Evolutionary conservation across 768 basidiomycete species (phyloP).

Genomic region (Tulasnella sp.): DNA sequence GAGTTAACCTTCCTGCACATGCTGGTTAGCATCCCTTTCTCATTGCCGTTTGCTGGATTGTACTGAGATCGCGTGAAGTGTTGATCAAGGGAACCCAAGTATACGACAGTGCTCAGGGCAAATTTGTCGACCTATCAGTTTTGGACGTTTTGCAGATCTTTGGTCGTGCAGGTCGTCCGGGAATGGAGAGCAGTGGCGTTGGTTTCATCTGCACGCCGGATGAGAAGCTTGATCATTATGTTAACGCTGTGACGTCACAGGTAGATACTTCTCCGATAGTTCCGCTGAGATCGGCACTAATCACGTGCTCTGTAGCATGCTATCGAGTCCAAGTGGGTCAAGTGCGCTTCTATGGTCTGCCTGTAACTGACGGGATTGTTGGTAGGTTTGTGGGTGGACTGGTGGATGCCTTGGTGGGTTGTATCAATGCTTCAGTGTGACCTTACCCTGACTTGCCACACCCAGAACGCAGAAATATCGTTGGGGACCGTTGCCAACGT

Average conservation of each 20-base stretch:
- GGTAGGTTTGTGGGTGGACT: constrained; percentile 66
- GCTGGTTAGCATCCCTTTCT: constrained; percentile 45
- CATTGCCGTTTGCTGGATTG: neutral
- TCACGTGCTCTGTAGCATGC: constrained; percentile 46
- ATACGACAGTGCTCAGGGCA: constrained; percentile 81
- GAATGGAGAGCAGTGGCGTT: constrained; percentile 82
- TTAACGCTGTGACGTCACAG: constrained; percentile 78
- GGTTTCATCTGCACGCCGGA: constrained; percentile 93
- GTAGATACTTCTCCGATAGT: constrained; percentile 30
- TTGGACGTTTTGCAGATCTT: constrained; percentile 96
- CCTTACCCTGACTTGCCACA: neutral
- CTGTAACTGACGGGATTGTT: too few species aligned
- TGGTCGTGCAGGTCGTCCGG: constrained; percentile 85
- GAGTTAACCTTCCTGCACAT: constrained; percentile 96
- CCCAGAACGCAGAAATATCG: constrained; percentile 79
- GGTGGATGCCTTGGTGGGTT: constrained; percentile 52
- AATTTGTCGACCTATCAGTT: constrained; percentile 84
- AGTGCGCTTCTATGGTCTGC: neutral
- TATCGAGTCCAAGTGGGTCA: constrained; percentile 82
- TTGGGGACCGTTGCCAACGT: constrained; percentile 86
- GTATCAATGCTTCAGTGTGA: neutral
- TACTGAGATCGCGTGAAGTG: constrained; percentile 49
- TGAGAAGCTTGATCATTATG: constrained; percentile 85
- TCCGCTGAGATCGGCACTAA: neutral
- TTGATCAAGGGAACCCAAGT: constrained; percentile 96